Evolutionary conservation across 2,329 filamentous ascomycete genomes (phyloP).

Genomic region (Aspergillus sp.): DNA sequence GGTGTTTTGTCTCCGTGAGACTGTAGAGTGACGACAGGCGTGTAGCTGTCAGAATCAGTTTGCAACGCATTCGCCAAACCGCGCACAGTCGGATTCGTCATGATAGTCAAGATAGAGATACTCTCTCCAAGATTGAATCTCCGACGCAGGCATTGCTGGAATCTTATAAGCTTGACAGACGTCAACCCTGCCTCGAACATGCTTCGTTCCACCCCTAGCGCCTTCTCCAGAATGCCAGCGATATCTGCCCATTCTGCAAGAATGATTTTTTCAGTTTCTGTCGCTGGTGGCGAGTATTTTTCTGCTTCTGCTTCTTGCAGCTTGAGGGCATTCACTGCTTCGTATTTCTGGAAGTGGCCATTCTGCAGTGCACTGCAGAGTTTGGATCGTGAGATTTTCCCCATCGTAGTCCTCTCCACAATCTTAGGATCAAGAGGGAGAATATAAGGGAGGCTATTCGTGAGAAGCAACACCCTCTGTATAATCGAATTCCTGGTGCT

Average conservation of each 20-base stretch:
- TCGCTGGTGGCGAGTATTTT: not conserved
- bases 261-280: constrained; percentile 4
- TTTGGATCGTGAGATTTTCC: constrained; percentile 11
- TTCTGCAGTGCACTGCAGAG: constrained; percentile 26
- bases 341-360: constrained; percentile 43
- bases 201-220: constrained; percentile 10
- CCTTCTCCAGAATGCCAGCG: constrained; percentile 5
- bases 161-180: constrained; percentile 38
- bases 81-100: constrained; percentile 36
- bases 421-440: constrained; percentile 6
- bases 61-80: constrained; percentile 34
- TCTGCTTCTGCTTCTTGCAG: constrained; percentile 1
- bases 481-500: constrained; percentile 6
- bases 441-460: constrained; percentile 3
- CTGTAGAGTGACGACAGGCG: constrained; percentile 27
- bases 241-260: constrained; percentile 4
- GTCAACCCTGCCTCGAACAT: constrained; percentile 25
- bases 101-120: constrained; percentile 34
- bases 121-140: constrained; percentile 19
- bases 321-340: constrained; percentile 4
- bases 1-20: constrained; percentile 21
- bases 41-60: constrained; percentile 22
- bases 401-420: constrained; percentile 11
- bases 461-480: constrained; percentile 5
- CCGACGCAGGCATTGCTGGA: constrained; percentile 33